A percentile compares a stretch with the other conserved stretches of the same genome.
These are phyloP conservation scores for Asterochloris sp. DNA, from an alignment of 139 green algal genomes.

Conservation along the genomic window DNA sequence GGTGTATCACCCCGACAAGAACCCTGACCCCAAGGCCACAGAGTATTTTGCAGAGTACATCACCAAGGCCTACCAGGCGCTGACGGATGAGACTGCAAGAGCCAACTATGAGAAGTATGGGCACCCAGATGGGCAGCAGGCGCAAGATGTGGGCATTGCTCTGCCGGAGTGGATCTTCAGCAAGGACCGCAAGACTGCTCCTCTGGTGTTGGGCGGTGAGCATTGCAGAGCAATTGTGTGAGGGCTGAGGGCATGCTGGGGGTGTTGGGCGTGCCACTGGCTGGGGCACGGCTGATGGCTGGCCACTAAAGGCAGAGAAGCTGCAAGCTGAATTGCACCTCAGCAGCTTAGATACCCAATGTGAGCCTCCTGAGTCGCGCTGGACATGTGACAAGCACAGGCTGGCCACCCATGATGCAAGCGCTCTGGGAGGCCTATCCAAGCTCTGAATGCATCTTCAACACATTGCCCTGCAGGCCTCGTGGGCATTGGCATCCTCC, in stretches of 20 bases:
- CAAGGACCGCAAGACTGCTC: constrained; percentile 73
- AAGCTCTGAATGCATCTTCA: too few relatives aligned
- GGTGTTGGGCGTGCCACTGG: not conserved
- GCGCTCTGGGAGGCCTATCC: too few relatives aligned
- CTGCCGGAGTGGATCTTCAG: constrained; percentile 85
- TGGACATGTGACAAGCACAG: too few relatives aligned
- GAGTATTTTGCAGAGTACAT: constrained; percentile 85
- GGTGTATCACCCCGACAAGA: constrained; percentile 92
- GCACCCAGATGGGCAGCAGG: constrained; percentile 83
- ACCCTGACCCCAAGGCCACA: constrained; percentile 76
- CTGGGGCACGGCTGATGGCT: too few relatives aligned
- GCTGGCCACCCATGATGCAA: too few relatives aligned
- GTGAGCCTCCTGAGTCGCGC: too few relatives aligned
- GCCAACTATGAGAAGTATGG: constrained; percentile 90
- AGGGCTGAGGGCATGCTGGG: too few relatives aligned
- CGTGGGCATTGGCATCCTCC: constrained; percentile 73
- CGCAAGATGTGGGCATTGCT: constrained; percentile 69
- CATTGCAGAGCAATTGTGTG: too few relatives aligned
- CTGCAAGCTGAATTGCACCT: too few relatives aligned
- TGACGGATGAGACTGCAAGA: constrained; percentile 70
- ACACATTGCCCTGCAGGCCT: constrained; percentile 25
- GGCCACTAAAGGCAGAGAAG: too few relatives aligned
- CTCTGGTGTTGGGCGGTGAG: constrained; percentile 62
- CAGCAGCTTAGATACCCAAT: too few relatives aligned
- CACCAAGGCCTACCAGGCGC: constrained; percentile 70